These are phyloP conservation scores for Lasiosphaeris hirsuta DNA, from an alignment of 495 filamentous ascomycete genomes.

Conservation along the genomic window DNA sequence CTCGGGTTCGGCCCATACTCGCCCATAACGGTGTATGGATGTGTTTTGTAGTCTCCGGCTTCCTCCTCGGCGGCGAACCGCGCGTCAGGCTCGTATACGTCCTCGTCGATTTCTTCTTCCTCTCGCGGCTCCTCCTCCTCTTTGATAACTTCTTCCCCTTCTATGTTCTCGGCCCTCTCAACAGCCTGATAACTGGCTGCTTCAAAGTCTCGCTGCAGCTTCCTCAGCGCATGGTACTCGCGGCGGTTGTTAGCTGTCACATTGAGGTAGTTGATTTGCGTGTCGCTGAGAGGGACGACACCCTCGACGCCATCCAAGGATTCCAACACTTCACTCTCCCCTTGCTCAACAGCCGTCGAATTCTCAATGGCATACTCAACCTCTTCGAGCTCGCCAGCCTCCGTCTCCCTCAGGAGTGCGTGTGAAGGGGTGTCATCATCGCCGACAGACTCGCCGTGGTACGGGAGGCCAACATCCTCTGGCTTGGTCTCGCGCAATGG, in stretches of 20 bases:
- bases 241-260: constrained; percentile 46
- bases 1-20: constrained; percentile 63
- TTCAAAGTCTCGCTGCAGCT: constrained; percentile 51
- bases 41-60: constrained; percentile 41
- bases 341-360: constrained; percentile 11
- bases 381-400: constrained; percentile 58
- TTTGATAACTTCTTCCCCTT: constrained; percentile 36
- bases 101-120: constrained; percentile 39
- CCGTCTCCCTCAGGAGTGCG: constrained; percentile 53
- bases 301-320: background rate
- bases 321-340: background rate
- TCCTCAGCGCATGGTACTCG: constrained; percentile 48
- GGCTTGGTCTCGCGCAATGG: constrained; percentile 54
- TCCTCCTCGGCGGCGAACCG: constrained; percentile 27
- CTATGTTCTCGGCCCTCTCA: constrained; percentile 49
- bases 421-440: constrained; percentile 15
- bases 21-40: constrained; percentile 62
- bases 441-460: constrained; percentile 23
- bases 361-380: constrained; percentile 43
- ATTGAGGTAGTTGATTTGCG: constrained; percentile 36
- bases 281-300: constrained; percentile 11
- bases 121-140: constrained; percentile 23
- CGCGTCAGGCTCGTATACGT: constrained; percentile 36
- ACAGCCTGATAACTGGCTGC: constrained; percentile 43
- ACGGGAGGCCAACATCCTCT: constrained; percentile 55